Base-by-base conservation (phyloP, 176 grass and related monocot genomes). In the Raddia distichophylla region DNA sequence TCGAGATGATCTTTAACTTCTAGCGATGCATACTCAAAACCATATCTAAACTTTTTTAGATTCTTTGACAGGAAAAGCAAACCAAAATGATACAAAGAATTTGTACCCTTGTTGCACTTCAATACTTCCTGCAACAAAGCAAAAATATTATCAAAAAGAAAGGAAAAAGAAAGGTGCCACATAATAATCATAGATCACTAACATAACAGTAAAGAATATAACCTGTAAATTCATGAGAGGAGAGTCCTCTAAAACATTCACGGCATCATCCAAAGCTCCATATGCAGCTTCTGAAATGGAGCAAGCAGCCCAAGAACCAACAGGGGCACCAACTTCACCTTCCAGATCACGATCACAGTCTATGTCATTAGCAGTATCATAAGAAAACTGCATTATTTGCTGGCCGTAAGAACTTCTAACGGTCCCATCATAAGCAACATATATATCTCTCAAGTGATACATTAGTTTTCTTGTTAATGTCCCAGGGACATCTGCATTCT, bases 251-350 rank as follows among this genome's bases (percentile, higher is more conserved):
- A 93, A 83, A 71, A 78, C 88, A 83, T 92, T 93, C 45, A 90
- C 81, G 49, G 95, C 92, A 57, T 87, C 73, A 45, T 98, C 95
- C 69, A 98, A 84, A 86, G 89, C 90, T 89, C 92, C 95, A 91
- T 95, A 98, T 53, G 95, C 95, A 81, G 95, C 92, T 84, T 98
- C 95, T 61, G 92, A 94, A 90, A 98, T 94, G 15, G 95, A 84
- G 87, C 90, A 91, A 53, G 88, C 88, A 37, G 92, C 90, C 95
- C 84, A 95, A 15, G 90, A 88, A 71, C 95, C 95, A 73, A 98
- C 92, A 48, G 92, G 95, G 79, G 88, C 90, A 76, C 92, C 92
- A 67, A 92, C 14, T 61, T 69, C 66, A 92, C 71, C 50, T 74
- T 46, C 73, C 46, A 64, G 17, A 62, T 55, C 42, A 67, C 18